phyloP scores from a whole-genome alignment of 1,284 basidiomycete species.

The Ceratobasidium papillatum region DNA sequence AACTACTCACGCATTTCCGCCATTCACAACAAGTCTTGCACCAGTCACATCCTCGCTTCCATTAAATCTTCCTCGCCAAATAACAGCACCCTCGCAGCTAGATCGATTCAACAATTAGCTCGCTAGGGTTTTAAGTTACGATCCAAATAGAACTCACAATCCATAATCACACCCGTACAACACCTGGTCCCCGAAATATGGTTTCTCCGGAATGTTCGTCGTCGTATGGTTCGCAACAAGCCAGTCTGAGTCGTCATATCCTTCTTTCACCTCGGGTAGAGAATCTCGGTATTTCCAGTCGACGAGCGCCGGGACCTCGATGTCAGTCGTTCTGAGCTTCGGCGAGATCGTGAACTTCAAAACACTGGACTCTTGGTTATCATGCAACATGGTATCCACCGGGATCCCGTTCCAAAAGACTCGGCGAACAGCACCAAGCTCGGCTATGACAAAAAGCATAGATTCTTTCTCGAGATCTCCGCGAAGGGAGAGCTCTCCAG shows the following conservation, averaged over 20 bases:
- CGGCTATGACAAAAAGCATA: slow-evolving; percentile 62
- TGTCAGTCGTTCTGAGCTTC: neutral
- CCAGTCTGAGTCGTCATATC: slow-evolving; percentile 72
- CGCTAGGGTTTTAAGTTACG: neutral
- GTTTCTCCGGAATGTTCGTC: slow-evolving; percentile 73
- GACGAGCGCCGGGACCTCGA: slow-evolving; percentile 55
- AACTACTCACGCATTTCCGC: slow-evolving; percentile 68
- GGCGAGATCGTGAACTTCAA: slow-evolving; percentile 10
- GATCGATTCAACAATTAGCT: neutral
- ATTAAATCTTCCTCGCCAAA: slow-evolving; percentile 83
- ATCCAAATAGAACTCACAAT: slow-evolving; percentile 61
- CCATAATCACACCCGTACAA: slow-evolving; percentile 84
- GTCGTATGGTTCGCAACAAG: slow-evolving; percentile 68
- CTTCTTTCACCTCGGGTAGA: slow-evolving; percentile 68
- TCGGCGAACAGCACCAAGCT: slow-evolving; percentile 56
- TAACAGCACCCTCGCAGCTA: slow-evolving; percentile 78
- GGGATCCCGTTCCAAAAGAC: slow-evolving; percentile 75
- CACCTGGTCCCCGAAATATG: slow-evolving; percentile 75
- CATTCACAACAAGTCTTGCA: slow-evolving; percentile 77
- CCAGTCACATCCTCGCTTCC: slow-evolving; percentile 66
- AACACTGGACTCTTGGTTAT: slow-evolving; percentile 49
- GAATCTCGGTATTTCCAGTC: slow-evolving; percentile 77
- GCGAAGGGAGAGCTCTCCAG: slow-evolving; percentile 54
- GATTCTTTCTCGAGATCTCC: slow-evolving; percentile 61
- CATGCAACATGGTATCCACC: slow-evolving; percentile 51